Conservation (phyloP, 2,329 filamentous ascomycete species). For the Sarocladium strictum region DNA sequence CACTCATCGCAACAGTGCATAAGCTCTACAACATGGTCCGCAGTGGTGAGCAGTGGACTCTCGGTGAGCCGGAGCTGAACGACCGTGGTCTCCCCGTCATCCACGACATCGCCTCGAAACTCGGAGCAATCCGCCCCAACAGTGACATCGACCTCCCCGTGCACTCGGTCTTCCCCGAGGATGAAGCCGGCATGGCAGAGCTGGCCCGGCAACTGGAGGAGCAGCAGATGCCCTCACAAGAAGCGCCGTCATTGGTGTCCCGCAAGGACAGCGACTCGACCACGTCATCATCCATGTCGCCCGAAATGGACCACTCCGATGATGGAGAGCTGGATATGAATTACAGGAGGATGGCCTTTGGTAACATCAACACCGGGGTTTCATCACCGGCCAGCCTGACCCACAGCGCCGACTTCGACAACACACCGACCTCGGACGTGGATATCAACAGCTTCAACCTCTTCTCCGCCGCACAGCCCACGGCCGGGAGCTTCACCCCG, state of each 20-base stretch:
- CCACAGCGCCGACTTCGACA: constrained; percentile 32
- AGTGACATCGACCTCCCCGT: constrained; percentile 54
- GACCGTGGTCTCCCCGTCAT: constrained; percentile 57
- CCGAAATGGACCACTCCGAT: constrained; percentile 46
- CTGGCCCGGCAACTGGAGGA: constrained; percentile 49
- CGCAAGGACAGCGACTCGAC: constrained; percentile 27
- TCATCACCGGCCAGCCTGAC: background rate
- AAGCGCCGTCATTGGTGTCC: constrained; percentile 19
- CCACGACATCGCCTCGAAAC: constrained; percentile 58
- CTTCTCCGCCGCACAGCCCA: background rate
- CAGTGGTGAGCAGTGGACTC: constrained; percentile 50
- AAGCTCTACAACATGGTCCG: constrained; percentile 61
- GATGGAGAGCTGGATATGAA: constrained; percentile 7
- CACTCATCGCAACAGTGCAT: constrained; percentile 57
- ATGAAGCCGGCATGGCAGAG: constrained; percentile 51
- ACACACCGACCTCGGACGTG: constrained; percentile 10
- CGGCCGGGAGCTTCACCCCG: background rate
- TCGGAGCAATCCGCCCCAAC: constrained; percentile 58
- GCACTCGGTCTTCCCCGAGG: constrained; percentile 55
- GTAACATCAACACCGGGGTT: background rate
- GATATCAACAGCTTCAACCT: constrained; percentile 5
- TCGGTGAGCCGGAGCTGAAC: constrained; percentile 59
- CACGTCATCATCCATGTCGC: constrained; percentile 38
- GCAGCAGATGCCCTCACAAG: constrained; percentile 33
- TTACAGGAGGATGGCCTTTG: constrained; percentile 11